These are phyloP conservation scores for Penicillium olsonii DNA, from an alignment of 2,329 filamentous ascomycete species.

Conservation along the genomic window DNA sequence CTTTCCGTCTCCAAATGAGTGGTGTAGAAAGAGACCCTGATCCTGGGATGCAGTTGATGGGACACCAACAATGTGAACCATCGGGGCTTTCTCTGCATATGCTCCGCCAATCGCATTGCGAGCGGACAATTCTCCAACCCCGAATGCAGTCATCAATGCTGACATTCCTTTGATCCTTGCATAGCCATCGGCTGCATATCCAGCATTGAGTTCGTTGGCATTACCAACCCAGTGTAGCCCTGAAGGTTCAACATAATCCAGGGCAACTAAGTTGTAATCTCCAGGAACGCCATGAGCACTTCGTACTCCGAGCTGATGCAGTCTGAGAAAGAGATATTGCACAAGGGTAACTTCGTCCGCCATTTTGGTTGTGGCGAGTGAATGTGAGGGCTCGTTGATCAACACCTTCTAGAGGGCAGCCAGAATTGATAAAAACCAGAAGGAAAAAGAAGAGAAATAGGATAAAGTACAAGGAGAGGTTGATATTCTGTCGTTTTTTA, in stretches of 20 bases:
- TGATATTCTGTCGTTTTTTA: not conserved
- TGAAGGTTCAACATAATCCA: constrained; percentile 52
- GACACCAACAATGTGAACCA: constrained; percentile 63
- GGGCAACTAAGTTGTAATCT: constrained; percentile 48
- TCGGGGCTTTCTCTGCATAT: constrained; percentile 70
- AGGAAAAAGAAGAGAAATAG: not conserved
- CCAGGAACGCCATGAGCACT: constrained; percentile 49
- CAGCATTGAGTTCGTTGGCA: constrained; percentile 56
- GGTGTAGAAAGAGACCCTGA: constrained; percentile 55
- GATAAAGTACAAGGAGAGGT: not conserved
- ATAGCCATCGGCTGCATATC: constrained; percentile 66
- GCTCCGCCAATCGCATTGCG: constrained; percentile 73
- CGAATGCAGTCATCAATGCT: constrained; percentile 65
- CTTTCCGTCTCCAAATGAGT: constrained; percentile 65
- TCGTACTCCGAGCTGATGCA: constrained; percentile 37
- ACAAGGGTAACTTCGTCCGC: not conserved
- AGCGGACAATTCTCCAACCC: constrained; percentile 68
- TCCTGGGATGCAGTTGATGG: constrained; percentile 50
- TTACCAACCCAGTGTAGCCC: constrained; percentile 58
- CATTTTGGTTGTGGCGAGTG: not conserved
- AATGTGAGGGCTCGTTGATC: not conserved
- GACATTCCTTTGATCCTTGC: constrained; percentile 69
- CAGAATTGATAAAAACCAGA: not conserved
- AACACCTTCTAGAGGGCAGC: not conserved
- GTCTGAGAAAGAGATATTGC: constrained; percentile 42